phyloP scores from a whole-genome alignment of 176 grass and related monocot genomes.

The Zizania latifolia region DNA sequence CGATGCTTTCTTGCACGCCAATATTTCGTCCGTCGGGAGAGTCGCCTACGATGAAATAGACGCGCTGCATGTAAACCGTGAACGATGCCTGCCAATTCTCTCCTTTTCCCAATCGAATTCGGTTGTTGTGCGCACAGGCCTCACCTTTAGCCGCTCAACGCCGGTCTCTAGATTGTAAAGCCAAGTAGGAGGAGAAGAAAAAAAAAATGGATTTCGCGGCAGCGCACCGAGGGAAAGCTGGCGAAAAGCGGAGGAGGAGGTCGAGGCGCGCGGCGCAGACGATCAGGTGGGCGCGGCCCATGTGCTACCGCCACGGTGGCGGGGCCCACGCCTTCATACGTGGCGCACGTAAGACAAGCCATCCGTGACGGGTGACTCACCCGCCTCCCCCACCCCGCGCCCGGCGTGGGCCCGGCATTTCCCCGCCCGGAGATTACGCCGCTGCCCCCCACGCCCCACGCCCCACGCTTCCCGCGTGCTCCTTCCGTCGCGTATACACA shows the following conservation, averaged over 20 bases:
- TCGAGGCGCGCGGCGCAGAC: background rate
- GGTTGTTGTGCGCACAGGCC: too few species aligned
- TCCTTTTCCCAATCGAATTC: too few species aligned
- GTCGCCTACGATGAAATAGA: too few species aligned
- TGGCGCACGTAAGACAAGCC: constrained; percentile 24
- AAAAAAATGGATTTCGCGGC: background rate
- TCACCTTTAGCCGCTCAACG: too few species aligned
- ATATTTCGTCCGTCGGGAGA: background rate
- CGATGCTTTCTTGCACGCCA: constrained; percentile 16
- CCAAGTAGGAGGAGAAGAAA: background rate
- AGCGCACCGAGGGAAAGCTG: background rate
- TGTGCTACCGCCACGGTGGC: constrained; percentile 3
- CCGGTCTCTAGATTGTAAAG: background rate
- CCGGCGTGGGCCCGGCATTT: background rate
- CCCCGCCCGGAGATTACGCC: background rate
- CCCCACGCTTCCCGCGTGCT: background rate
- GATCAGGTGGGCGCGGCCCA: constrained; percentile 10
- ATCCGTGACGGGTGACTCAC: constrained; percentile 9
- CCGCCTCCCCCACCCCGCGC: too few species aligned
- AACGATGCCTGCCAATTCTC: too few species aligned
- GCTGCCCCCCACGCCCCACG: background rate
- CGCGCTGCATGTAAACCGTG: too few species aligned
- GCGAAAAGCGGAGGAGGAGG: background rate
- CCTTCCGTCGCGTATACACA: background rate
- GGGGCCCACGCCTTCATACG: background rate